Evolutionary conservation across 2,329 filamentous ascomycete genomes (phyloP).

Genomic region (Fusarium avenaceum): DNA sequence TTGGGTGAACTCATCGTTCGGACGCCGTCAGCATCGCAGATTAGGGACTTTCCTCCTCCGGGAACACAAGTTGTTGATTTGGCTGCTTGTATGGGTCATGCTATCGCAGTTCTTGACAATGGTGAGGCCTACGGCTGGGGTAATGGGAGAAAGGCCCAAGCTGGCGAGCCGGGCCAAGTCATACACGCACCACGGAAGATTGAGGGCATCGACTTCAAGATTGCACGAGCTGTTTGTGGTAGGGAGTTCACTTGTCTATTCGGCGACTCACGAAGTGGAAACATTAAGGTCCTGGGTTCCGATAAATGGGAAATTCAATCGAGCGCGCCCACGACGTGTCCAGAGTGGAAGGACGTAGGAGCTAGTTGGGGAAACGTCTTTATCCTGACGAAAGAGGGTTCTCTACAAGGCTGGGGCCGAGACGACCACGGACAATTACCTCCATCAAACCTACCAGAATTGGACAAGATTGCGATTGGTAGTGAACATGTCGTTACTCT

Average conservation of each 20-base stretch:
- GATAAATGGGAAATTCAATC: slow-evolving; percentile 79
- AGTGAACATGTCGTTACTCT: slow-evolving; percentile 91
- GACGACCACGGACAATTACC: slow-evolving; percentile 87
- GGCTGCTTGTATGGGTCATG: slow-evolving; percentile 82
- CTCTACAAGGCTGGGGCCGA: slow-evolving; percentile 81
- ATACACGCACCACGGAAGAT: slow-evolving; percentile 74
- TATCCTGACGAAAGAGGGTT: slow-evolving; percentile 72
- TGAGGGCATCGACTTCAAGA: slow-evolving; percentile 70
- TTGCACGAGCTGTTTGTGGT: slow-evolving; percentile 78
- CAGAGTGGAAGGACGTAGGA: slow-evolving; percentile 75
- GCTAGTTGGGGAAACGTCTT: slow-evolving; percentile 89
- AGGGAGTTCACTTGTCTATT: slow-evolving; percentile 87
- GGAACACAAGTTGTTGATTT: slow-evolving; percentile 73
- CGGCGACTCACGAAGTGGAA: slow-evolving; percentile 66
- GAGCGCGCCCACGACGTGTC: slow-evolving; percentile 65
- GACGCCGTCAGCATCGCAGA: slow-evolving; percentile 61
- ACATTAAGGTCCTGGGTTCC: slow-evolving; percentile 77
- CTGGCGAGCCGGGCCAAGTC: slow-evolving; percentile 71
- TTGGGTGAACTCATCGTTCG: slow-evolving; percentile 67
- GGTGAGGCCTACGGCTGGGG: slow-evolving; percentile 92
- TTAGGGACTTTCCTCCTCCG: slow-evolving; percentile 74
- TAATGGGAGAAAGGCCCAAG: slow-evolving; percentile 85
- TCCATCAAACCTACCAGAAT: slow-evolving; percentile 69
- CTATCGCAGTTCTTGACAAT: slow-evolving; percentile 77
- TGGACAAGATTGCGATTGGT: slow-evolving; percentile 79